Percentiles rank a stretch among this genome's conserved stretches.
Conservation (phyloP, 805 yeast genomes). For the Zygosaccharomyces siamensis region DNA sequence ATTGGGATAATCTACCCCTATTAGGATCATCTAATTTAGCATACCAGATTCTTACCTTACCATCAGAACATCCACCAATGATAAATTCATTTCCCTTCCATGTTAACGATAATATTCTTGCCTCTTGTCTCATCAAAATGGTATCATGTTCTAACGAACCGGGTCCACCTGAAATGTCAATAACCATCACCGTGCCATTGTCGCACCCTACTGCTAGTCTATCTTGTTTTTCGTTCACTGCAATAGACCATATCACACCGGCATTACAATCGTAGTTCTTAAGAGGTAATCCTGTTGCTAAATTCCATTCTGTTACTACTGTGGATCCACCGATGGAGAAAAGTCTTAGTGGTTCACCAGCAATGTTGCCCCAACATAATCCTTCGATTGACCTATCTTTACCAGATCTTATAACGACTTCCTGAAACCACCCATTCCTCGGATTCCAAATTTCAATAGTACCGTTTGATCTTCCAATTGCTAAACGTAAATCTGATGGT, state of each 20-base stretch:
- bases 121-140: conserved; percentile 76
- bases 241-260: conserved; percentile 89
- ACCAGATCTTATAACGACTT: conserved; percentile 68
- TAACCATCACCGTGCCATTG: conserved; percentile 81
- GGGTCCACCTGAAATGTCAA: conserved; percentile 82
- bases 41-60: conserved; percentile 81
- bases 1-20: conserved; percentile 66
- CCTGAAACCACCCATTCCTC: conserved; percentile 74
- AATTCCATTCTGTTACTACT: conserved; percentile 86
- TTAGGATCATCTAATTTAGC: conserved; percentile 35
- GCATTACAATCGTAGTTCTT: conserved; percentile 83
- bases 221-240: conserved; percentile 54
- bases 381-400: conserved; percentile 85
- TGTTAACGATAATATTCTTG: conserved; percentile 70
- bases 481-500: conserved; percentile 61
- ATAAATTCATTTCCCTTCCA: conserved; percentile 66
- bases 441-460: conserved; percentile 97
- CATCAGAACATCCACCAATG: conserved; percentile 95
- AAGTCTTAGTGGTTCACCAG: conserved; percentile 55
- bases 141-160: conserved; percentile 73
- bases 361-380: conserved; percentile 63
- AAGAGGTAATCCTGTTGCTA: conserved; percentile 64
- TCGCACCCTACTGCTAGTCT: conserved; percentile 90
- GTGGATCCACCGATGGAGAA: conserved; percentile 96
- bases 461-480: conserved; percentile 91